Base-by-base conservation (phyloP, 2,329 filamentous ascomycete species). In the Penicillium sp. region DNA sequence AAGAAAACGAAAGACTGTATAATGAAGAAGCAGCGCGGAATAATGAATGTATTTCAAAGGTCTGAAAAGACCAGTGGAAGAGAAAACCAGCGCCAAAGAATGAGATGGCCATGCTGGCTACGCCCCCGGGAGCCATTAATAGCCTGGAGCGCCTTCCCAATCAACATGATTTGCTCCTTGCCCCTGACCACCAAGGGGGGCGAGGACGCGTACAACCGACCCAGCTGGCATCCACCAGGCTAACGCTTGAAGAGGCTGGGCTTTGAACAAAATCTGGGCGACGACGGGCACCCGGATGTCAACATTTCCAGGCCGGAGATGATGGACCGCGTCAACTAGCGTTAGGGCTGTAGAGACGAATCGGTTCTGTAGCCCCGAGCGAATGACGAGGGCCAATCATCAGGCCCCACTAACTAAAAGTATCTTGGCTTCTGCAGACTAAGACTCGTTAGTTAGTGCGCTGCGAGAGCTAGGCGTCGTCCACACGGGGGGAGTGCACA, bases 271-370 rank as follows among this genome's bases (percentile, higher is more conserved):
- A 38, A 29, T 26, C 23, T 25, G 25, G 31, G 32, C n/a, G n/a
- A 36, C n/a, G 26, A 31, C 27, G 43, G 29, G 18, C 28, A 35
- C 33, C 43, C 45, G 42, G 48, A 33, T 52, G 38, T 46, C 40
- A 44, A 26, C 31, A 47, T 41, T 43, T 41, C 30, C 49, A 33
- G 36, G 16, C n/a, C 35, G 28, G 31, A 33, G 39, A 36, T 45
- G 41, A 45, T 38, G 27, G 41, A 51, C 47, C 38, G 39, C 39
- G 42, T 47, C 37, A 47, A 47, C 49, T 33, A 37, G 30, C 38
- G 31, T 36, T n/a, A 23, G 43, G 41, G 11, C 26, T 18, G 33
- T 26, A 21, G 28, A 36, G 13, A 45, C 13, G 13, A 28, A 39
- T 51, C 34, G 36, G 49, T 41, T 42, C 18, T 33, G 31, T 19